Base-by-base conservation (phyloP, 805 yeast species). In the Priceomyces castillae region DNA sequence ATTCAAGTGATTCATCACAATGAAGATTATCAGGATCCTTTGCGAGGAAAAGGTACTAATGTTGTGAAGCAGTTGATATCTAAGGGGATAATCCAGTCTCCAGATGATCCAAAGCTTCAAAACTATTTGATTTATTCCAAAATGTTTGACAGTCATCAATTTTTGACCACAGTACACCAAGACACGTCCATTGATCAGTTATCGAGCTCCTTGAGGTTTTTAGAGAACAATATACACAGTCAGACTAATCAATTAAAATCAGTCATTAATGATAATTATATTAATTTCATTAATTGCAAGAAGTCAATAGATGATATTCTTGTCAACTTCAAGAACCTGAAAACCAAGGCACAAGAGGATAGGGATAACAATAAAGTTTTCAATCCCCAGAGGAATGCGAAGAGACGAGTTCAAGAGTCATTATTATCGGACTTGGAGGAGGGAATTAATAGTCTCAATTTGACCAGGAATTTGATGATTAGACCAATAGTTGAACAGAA, bases 401-500 rank as follows among this genome's bases (percentile, higher is more conserved):
- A 30, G 9, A 51, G 44, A 31, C 47, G 50, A 14, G 40, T 17
- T n/a, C 54, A 58, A 34, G 63, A 59, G 11, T 47, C 67, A 1
- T 53, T 71, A 25, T 53, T 55, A 20, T 51, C 65, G 3, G 72
- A 64, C 41, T 54, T 71, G 30, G 76, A 71, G 49, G 68, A 62
- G 37, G 56, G 70, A 2, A 56, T 71, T 30, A 67, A 68, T 43
- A 67, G 67, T 47, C 52, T 71, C 37, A 69, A 67, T 41, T 49
- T 65, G 26, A 57, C 69, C 1, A 61, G 73, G 0, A 52, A 69
- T 6, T 51, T 68, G 34, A 62, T 68, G 61, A 68, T 71, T 23
- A 54, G 74, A 36, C 76, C 76, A 4, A 65, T 71, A 11, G 53
- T 61, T 48, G 75, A 71, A 30, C 67, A 67, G 43, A 61, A 64